phyloP scores from a whole-genome alignment of 2,329 filamentous ascomycete species.

The Emydomyces testavorans region DNA sequence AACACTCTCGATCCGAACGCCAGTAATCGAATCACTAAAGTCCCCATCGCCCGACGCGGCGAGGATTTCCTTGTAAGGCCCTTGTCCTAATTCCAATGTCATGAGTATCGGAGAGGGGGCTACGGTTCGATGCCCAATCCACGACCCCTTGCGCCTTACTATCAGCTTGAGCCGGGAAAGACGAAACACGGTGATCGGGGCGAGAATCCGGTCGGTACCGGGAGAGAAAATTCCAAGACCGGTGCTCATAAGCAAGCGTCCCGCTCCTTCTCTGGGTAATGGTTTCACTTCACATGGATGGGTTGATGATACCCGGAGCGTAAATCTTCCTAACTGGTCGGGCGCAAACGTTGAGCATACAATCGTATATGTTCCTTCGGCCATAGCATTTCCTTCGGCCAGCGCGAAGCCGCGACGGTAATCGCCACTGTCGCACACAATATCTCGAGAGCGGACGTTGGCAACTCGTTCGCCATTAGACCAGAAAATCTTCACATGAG shows the following conservation, averaged over 20 bases:
- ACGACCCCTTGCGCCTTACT: slow-evolving; percentile 37
- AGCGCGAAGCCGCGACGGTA: slow-evolving; percentile 72
- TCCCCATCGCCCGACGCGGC: slow-evolving; percentile 60
- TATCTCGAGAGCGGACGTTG: slow-evolving; percentile 58
- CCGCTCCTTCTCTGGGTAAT: slow-evolving; percentile 63
- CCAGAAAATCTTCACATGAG: slow-evolving; percentile 78
- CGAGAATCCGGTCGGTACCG: slow-evolving; percentile 43
- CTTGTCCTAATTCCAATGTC: slow-evolving; percentile 60
- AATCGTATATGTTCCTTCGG: slow-evolving; percentile 68
- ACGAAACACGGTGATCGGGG: slow-evolving; percentile 40
- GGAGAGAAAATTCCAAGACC: slow-evolving; percentile 41
- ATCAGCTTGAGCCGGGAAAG: slow-evolving; percentile 54
- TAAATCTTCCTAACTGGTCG: slow-evolving; percentile 63
- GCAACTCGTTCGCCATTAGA: slow-evolving; percentile 60
- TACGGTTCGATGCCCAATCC: slow-evolving; percentile 29
- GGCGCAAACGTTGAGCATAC: slow-evolving; percentile 85
- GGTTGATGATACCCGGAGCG: slow-evolving; percentile 59
- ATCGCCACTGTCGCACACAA: slow-evolving; percentile 74
- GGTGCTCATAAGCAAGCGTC: slow-evolving; percentile 49
- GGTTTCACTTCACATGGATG: slow-evolving; percentile 43
- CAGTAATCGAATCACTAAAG: slow-evolving; percentile 56
- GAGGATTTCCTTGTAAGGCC: slow-evolving; percentile 54
- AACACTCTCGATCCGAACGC: slow-evolving; percentile 60
- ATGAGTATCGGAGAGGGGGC: slow-evolving; percentile 50
- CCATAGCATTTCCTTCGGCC: slow-evolving; percentile 50